A percentile compares a stretch with the other conserved stretches of the same genome.
These are phyloP conservation scores for Apiospora malaysiana DNA, from an alignment of 2,329 filamentous ascomycete genomes.

Conservation along the genomic window DNA sequence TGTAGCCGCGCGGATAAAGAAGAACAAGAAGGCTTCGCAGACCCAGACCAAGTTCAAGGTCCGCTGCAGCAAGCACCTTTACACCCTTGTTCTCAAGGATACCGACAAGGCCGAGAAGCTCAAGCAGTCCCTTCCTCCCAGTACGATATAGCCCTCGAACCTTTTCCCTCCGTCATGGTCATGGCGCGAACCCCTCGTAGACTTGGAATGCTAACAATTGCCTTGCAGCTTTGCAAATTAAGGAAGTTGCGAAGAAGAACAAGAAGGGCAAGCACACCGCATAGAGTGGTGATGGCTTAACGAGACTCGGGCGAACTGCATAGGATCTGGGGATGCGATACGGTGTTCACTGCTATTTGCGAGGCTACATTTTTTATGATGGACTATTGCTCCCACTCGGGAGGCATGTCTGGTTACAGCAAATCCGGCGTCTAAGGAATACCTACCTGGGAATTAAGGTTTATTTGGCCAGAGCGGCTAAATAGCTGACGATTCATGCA, in stretches of 20 bases:
- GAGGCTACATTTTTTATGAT: slow-evolving; percentile 24
- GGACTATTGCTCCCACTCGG: slow-evolving; percentile 35
- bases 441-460: slow-evolving; percentile 58
- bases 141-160: slow-evolving; percentile 62
- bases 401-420: slow-evolving; percentile 37
- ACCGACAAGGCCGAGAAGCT: slow-evolving; percentile 99
- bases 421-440: slow-evolving; percentile 61
- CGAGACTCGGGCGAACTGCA: slow-evolving; percentile 2
- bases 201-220: slow-evolving; percentile 30
- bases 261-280: slow-evolving; percentile 51
- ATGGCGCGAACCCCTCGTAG: background rate
- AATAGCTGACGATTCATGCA: slow-evolving; percentile 40
- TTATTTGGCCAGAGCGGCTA: slow-evolving; percentile 39
- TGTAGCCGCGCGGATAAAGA: slow-evolving; percentile 90
- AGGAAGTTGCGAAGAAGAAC: slow-evolving; percentile 62
- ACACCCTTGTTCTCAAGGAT: slow-evolving; percentile 99
- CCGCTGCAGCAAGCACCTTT: slow-evolving; percentile 94
- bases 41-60: slow-evolving; percentile 99
- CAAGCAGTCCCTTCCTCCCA: slow-evolving; percentile 97
- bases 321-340: slow-evolving; percentile 20
- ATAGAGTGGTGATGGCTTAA: slow-evolving; percentile 34
- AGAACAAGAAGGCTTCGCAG: slow-evolving; percentile 86
- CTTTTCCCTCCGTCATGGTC: background rate
- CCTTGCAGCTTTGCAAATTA: slow-evolving; percentile 55
- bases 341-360: slow-evolving; percentile 21